Evolutionary conservation across 495 filamentous ascomycete genomes (phyloP).

Genomic region (Diplogelasinospora grovesii): DNA sequence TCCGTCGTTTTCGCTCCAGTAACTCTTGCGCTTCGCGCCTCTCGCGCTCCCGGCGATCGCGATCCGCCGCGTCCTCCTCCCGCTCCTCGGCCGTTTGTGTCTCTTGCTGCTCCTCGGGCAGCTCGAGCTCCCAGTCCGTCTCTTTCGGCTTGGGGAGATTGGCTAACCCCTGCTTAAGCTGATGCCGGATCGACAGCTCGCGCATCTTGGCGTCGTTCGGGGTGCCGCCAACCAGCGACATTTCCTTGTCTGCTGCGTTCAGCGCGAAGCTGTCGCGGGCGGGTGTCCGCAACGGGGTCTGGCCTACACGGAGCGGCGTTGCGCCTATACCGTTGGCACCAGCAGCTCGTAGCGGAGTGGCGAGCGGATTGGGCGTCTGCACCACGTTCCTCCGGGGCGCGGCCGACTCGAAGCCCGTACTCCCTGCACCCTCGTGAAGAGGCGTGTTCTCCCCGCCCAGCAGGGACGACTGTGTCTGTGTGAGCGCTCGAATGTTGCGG

Average conservation of each 20-base stretch:
- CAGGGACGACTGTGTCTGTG: conserved; percentile 91
- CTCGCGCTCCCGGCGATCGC: conserved; percentile 65
- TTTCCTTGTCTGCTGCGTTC: conserved; percentile 59
- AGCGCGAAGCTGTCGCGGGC: conserved; percentile 84
- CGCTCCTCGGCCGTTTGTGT: conserved; percentile 40
- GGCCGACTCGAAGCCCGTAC: conserved; percentile 83
- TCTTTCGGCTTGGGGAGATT: conserved; percentile 87
- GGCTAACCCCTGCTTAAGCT: conserved; percentile 67
- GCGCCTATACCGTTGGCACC: conserved; percentile 61
- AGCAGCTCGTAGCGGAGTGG: conserved; percentile 75
- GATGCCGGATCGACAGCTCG: conserved; percentile 63
- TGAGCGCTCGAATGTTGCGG: conserved; percentile 84
- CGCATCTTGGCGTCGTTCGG: conserved; percentile 69
- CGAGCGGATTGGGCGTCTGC: conserved; percentile 88
- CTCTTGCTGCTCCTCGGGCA: conserved; percentile 78
- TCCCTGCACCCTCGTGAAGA: conserved; percentile 69
- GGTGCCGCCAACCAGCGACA: conserved; percentile 66
- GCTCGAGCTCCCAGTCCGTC: conserved; percentile 83
- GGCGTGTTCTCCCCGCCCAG: conserved; percentile 92
- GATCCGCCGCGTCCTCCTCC: conserved; percentile 79
- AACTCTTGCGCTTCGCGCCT: conserved; percentile 63
- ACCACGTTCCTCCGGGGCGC: conserved; percentile 74
- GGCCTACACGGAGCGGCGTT: conserved; percentile 65
- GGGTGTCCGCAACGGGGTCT: conserved; percentile 86
- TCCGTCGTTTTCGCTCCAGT: conserved; percentile 74